Conservation (phyloP, 1,284 basidiomycete species). For the Tetrapyrgos nigripes region DNA sequence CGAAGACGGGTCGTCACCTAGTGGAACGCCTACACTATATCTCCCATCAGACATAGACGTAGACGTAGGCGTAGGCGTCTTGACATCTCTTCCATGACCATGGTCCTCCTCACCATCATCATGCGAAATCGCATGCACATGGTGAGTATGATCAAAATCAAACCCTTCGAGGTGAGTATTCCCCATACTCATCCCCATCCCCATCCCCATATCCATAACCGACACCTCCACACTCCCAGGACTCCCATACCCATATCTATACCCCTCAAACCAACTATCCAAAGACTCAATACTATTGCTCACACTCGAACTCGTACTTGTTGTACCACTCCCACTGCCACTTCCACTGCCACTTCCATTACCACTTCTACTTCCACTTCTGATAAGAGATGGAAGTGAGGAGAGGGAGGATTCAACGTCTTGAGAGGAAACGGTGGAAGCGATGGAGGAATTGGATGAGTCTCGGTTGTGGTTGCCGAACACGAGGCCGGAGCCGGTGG, state of each 20-base stretch:
- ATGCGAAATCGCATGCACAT: background rate
- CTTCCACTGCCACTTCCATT: background rate
- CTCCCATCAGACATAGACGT: background rate
- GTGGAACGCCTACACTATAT: too few species aligned
- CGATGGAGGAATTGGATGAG: background rate
- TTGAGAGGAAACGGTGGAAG: too few species aligned
- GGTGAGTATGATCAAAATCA: background rate
- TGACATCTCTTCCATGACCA: background rate
- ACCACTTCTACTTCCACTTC: background rate
- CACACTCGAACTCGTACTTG: background rate
- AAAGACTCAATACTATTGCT: background rate
- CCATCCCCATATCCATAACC: background rate
- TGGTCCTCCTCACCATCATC: background rate
- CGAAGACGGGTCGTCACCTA: too few species aligned
- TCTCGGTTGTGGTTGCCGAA: background rate
- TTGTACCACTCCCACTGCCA: too few species aligned
- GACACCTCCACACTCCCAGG: background rate
- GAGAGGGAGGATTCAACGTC: background rate
- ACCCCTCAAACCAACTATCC: background rate
- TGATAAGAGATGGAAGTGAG: background rate
- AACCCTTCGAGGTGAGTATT: background rate
- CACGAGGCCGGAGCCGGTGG: too few species aligned
- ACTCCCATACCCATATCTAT: background rate
- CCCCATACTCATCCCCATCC: background rate
- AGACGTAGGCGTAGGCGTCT: conserved; percentile 1